phyloP scores from a whole-genome alignment of 2,329 filamentous ascomycete genomes.

The Fusarium napiforme region DNA sequence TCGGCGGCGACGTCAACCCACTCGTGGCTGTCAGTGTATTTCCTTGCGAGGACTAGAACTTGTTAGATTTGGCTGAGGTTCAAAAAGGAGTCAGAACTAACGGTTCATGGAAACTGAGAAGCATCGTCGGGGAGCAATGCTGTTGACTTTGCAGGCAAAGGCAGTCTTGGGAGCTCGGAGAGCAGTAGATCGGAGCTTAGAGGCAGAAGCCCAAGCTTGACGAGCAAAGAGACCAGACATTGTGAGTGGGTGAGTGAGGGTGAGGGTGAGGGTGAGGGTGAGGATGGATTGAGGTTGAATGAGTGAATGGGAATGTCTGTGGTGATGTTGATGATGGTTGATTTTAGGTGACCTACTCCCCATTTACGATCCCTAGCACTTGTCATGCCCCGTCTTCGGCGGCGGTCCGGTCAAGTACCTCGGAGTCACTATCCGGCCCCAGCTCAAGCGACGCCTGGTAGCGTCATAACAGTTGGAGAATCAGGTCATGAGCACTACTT shows the following conservation, averaged over 20 bases:
- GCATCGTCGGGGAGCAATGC: conserved; percentile 34
- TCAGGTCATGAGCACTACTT: conserved; percentile 26
- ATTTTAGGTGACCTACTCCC: conserved; percentile 5
- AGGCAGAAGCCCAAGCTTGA: conserved; percentile 40
- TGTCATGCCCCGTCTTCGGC: conserved; percentile 21
- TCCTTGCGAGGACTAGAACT: conserved; percentile 32
- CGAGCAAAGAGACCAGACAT: conserved; percentile 43
- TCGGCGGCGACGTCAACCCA: conserved; percentile 82
- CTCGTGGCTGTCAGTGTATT: conserved; percentile 90
- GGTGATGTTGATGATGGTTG: conserved; percentile 6
- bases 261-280: not conserved
- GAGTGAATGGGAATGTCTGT: not conserved
- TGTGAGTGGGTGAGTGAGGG: not conserved
- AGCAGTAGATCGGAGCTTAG: conserved; percentile 37
- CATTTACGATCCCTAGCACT: conserved; percentile 19
- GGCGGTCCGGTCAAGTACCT: conserved; percentile 33
- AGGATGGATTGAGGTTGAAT: not conserved
- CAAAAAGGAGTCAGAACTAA: conserved; percentile 1
- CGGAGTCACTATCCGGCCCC: conserved; percentile 38
- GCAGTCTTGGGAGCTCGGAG: conserved; percentile 33
- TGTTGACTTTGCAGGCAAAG: conserved; percentile 27
- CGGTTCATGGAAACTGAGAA: conserved; percentile 42
- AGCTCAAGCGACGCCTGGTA: conserved; percentile 19
- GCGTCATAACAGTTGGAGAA: conserved; percentile 32
- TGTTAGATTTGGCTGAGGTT: not conserved